Evolutionary conservation across 1,139 yeast species (phyloP).

Genomic region (Suhomyces atakaporum): DNA sequence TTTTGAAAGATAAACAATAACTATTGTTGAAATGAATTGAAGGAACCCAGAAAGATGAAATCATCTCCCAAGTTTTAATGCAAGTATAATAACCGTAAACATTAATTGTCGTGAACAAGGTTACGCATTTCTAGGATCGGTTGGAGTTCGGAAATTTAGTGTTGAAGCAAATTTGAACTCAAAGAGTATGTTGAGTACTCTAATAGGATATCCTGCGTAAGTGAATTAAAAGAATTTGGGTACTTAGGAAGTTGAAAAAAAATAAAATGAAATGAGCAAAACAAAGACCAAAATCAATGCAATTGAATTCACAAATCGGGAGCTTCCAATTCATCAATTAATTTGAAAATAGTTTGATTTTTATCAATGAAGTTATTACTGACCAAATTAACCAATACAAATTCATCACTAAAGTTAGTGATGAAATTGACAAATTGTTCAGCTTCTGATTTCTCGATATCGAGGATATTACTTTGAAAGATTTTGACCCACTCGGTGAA

Average conservation of each 20-base stretch:
- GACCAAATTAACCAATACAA: conserved; percentile 82
- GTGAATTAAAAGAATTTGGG: conserved; percentile 22
- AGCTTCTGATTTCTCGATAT: conserved; percentile 34
- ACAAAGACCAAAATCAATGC: neutral
- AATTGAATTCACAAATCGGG: conserved; percentile 12
- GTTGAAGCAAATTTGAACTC: conserved; percentile 18
- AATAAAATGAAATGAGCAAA: conserved; percentile 5
- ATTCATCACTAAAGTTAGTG: conserved; percentile 53
- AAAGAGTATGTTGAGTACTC: conserved; percentile 32
- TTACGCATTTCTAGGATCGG: conserved; percentile 16
- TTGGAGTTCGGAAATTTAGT: conserved; percentile 11
- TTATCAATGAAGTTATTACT: conserved; percentile 75
- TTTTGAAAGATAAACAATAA: conserved; percentile 13
- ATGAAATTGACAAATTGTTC: conserved; percentile 44
- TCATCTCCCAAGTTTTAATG: conserved; percentile 14
- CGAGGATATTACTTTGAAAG: conserved; percentile 41
- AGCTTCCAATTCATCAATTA: conserved; percentile 32
- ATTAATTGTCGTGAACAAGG: conserved; percentile 16
- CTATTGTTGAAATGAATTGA: conserved; percentile 30
- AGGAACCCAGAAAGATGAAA: conserved; percentile 12
- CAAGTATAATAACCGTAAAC: conserved; percentile 20
- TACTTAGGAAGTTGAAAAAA: conserved; percentile 5
- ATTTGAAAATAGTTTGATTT: conserved; percentile 49
- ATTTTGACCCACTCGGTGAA: conserved; percentile 78
- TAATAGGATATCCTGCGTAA: conserved; percentile 27